phyloP scores from a whole-genome alignment of 2,329 filamentous ascomycete genomes.

The Gliomastix tumulicola region DNA sequence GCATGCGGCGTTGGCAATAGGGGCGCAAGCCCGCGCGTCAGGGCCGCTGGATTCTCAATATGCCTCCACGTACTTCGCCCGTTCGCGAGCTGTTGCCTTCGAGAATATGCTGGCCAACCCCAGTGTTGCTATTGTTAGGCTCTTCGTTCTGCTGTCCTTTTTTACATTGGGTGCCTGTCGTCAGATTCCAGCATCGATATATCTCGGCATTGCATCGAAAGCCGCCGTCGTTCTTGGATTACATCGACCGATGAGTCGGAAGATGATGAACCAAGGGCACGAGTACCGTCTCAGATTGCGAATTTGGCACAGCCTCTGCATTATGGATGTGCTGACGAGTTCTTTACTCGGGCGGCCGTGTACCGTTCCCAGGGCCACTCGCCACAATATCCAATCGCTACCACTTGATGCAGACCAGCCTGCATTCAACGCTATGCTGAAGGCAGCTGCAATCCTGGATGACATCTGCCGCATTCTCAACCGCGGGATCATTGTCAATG shows the following conservation, averaged over 20 bases:
- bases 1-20: background rate
- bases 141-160: background rate
- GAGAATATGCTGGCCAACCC: background rate
- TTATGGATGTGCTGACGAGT: background rate
- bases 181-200: background rate
- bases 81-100: no score
- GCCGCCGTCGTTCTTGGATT: no score
- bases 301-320: background rate
- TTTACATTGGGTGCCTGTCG: background rate
- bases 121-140: background rate
- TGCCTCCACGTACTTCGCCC: no score
- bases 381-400: background rate
- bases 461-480: background rate
- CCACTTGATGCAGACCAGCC: background rate
- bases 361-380: background rate
- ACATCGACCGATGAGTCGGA: no score
- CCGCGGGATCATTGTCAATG: background rate
- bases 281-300: background rate
- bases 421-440: background rate
- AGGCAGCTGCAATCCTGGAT: background rate
- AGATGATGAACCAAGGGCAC: no score
- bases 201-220: no score
- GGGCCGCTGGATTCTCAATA: background rate
- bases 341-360: background rate
- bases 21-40: background rate